phyloP scores from a whole-genome alignment of 1,284 basidiomycete species.

The Cutaneotrichosporon arboriforme region DNA sequence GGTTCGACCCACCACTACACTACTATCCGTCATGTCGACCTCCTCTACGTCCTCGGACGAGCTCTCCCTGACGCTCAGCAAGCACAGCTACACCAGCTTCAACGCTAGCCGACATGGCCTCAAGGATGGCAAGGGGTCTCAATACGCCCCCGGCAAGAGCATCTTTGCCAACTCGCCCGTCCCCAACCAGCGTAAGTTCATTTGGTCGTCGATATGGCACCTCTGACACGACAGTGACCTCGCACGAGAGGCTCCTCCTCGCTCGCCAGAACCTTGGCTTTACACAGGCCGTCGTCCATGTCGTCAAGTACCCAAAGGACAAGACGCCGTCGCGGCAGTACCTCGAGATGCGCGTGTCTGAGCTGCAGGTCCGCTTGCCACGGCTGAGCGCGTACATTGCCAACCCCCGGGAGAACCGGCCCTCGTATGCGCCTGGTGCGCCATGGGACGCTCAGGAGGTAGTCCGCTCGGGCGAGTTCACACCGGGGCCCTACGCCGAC shows the following conservation, averaged over 20 bases:
- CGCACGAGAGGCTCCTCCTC: conserved; percentile 29
- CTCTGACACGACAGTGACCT: conserved; percentile 17
- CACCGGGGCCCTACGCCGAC: neutral
- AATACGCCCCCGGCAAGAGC: neutral
- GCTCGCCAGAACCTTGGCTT: conserved; percentile 24
- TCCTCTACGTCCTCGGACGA: too few relatives aligned
- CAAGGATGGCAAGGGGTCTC: too few relatives aligned
- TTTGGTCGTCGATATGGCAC: neutral
- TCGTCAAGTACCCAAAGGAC: conserved; percentile 21
- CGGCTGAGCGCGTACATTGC: conserved; percentile 20
- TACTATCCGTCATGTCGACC: too few relatives aligned
- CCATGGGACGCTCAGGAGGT: conserved; percentile 1
- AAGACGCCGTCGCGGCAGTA: conserved; percentile 15
- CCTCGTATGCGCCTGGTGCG: conserved; percentile 2
- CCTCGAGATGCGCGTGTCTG: conserved; percentile 21
- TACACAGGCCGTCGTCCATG: conserved; percentile 19
- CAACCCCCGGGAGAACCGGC: conserved; percentile 7
- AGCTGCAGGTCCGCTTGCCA: conserved; percentile 31
- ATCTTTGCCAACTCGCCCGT: neutral
- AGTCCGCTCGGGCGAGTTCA: neutral
- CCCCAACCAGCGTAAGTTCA: neutral
- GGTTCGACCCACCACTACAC: too few relatives aligned
- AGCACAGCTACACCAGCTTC: too few relatives aligned
- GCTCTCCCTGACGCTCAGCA: too few relatives aligned
- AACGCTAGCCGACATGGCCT: too few relatives aligned